phyloP scores from a whole-genome alignment of 2,329 filamentous ascomycete species.

The Ophiocordyceps unilateralis region DNA sequence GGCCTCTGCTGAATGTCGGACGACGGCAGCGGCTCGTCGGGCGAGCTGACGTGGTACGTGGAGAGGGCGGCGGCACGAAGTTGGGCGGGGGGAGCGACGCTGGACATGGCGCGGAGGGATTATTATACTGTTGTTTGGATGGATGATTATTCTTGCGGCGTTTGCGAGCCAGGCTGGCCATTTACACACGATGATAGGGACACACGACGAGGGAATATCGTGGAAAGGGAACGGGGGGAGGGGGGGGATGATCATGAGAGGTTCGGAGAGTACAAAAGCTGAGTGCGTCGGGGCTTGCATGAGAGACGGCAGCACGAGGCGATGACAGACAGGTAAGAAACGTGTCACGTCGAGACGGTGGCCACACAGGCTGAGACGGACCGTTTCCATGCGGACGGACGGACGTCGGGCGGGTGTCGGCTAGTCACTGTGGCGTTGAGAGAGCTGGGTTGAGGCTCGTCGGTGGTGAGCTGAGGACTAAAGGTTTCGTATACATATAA shows the following conservation, averaged over 20 bases:
- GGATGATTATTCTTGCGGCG: background rate
- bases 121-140: background rate
- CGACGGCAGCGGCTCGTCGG: background rate
- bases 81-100: background rate
- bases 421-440: no score
- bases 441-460: no score
- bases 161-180: background rate
- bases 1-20: constrained; percentile 25
- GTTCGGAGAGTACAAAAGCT: background rate
- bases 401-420: no score
- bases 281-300: background rate
- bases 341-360: no score
- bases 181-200: no score
- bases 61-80: background rate
- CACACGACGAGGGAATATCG: no score
- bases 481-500: no score
- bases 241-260: background rate
- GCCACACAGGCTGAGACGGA: background rate
- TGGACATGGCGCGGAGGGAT: no score
- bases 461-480: no score
- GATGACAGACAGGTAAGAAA: background rate
- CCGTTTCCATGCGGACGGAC: background rate
- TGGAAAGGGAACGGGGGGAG: background rate
- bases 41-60: background rate
- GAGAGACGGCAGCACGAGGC: background rate